Evolutionary conservation across 2,329 filamentous ascomycete species (phyloP).

Genomic region (Cladosporium sp.): DNA sequence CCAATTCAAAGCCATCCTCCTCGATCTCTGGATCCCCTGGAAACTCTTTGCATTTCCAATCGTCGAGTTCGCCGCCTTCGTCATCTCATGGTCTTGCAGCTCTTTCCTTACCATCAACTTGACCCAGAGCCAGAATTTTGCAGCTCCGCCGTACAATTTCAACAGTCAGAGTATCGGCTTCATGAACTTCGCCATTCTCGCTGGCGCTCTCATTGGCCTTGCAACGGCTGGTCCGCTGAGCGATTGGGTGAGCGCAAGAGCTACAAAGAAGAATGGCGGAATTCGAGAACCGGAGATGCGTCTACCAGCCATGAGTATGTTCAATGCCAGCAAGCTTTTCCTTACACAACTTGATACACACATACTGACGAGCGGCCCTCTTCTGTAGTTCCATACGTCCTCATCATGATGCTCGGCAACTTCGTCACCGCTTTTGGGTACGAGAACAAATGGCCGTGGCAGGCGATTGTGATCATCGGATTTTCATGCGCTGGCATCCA

Average conservation of each 20-base stretch:
- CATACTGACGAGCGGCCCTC: background rate
- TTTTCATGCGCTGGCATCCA: constrained; percentile 56
- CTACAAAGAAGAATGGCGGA: constrained; percentile 50
- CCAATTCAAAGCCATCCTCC: constrained; percentile 43
- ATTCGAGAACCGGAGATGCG: constrained; percentile 58
- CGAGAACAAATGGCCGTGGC: constrained; percentile 45
- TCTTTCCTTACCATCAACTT: constrained; percentile 58
- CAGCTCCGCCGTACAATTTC: constrained; percentile 53
- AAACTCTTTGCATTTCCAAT: constrained; percentile 61
- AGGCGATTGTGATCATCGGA: constrained; percentile 54
- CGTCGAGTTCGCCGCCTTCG: constrained; percentile 58
- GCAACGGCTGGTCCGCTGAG: constrained; percentile 52
- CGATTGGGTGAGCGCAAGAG: constrained; percentile 54
- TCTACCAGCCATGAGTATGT: constrained; percentile 41
- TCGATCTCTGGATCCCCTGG: constrained; percentile 59
- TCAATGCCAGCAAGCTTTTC: too few species aligned
- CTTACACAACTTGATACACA: background rate
- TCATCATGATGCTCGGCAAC: constrained; percentile 55
- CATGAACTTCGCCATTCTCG: constrained; percentile 54
- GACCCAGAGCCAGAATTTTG: constrained; percentile 53
- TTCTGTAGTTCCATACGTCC: constrained; percentile 55
- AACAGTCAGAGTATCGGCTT: constrained; percentile 49
- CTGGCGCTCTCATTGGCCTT: constrained; percentile 53
- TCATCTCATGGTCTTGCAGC: constrained; percentile 57
- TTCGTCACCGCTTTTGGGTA: constrained; percentile 47